Evolutionary conservation across 1,139 yeast species (phyloP), one percentile per base, ranked within the genome.

Genomic region (Yamadazyma kanchanaburiensis): DNA sequence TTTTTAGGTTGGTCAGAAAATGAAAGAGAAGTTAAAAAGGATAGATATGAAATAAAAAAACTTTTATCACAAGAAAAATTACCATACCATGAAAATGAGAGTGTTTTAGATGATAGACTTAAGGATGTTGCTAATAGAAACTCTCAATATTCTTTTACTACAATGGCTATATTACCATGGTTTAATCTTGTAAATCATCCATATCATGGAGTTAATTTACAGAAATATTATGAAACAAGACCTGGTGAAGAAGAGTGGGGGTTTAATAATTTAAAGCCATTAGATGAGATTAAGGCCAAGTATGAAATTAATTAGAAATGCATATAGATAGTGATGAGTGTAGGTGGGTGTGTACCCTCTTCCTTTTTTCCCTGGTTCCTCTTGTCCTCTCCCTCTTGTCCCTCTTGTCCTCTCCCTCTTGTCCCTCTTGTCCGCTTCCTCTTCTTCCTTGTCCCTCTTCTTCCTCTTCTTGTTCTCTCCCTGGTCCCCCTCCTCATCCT

Each of bases 1-100:
- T 84, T 86, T 58, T 78, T 82, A 66, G 95, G 95, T 19, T 75
- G 80, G 68, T 49, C 71, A 22, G 95, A 86, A 59, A 86, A 86
- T 60, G 52, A 66, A 20, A 65, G 80, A 45, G 95, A 86, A 58
- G 88, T 83, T 31, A 53, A 56, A 35, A 77, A 71, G 58, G 95
- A 86, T 55, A 70, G 94, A 56, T 79, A 66, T 51, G 91, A 85
- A 57, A 72, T 81, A 42, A 84, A 83, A 58, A 65, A 70, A 46
- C 70, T 79, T 44, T 72, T 85, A 38, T 71, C 85, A 25, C 63
- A 75, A 51, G 89, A 84, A 23, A 69, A 71, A 49, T 71, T 79
- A 35, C 87, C 94, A 28, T 83, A 78, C 55, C 68, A 62, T 41
- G 73, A 68, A 43, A 81, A 83, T 30, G 69, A 67, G 51, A 70